These are phyloP conservation scores for Murraya paniculata DNA, from an alignment of 345 rosid species.

Conservation along the genomic window DNA sequence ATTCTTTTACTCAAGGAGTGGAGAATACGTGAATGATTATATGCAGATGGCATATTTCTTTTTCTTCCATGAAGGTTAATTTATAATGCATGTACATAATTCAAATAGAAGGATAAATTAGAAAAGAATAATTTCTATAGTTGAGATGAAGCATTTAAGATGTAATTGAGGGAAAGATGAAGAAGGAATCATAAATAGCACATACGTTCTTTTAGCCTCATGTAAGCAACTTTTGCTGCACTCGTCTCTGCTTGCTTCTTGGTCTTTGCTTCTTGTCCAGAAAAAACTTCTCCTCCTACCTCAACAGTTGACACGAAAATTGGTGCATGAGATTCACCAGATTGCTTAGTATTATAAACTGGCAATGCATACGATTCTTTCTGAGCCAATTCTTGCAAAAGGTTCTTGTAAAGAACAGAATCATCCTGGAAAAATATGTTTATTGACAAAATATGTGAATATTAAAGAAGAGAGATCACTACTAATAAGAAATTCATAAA, in stretches of 20 bases:
- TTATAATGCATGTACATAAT: neutral
- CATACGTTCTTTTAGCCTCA: conserved; percentile 32
- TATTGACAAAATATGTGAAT: neutral
- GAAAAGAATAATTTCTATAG: neutral
- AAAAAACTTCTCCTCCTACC: conserved; percentile 35
- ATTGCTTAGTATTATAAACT: conserved; percentile 33
- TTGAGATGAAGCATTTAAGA: neutral
- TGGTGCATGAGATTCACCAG: conserved; percentile 51
- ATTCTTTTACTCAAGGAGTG: no score
- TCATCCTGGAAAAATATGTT: conserved; percentile 33
- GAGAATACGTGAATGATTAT: neutral
- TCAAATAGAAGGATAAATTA: neutral
- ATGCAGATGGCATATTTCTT: neutral
- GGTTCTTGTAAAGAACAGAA: conserved; percentile 46
- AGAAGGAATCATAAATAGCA: neutral
- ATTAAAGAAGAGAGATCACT: neutral
- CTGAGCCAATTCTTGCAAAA: conserved; percentile 58
- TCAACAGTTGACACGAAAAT: conserved; percentile 49
- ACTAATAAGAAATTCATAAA: neutral
- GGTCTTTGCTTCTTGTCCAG: conserved; percentile 48
- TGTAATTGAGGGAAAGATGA: neutral
- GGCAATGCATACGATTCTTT: conserved; percentile 44
- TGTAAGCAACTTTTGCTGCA: conserved; percentile 71
- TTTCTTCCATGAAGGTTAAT: neutral
- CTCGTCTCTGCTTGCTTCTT: conserved; percentile 62